Conservation (phyloP, 2,329 filamentous ascomycete species). For the Fusarium poae region DNA sequence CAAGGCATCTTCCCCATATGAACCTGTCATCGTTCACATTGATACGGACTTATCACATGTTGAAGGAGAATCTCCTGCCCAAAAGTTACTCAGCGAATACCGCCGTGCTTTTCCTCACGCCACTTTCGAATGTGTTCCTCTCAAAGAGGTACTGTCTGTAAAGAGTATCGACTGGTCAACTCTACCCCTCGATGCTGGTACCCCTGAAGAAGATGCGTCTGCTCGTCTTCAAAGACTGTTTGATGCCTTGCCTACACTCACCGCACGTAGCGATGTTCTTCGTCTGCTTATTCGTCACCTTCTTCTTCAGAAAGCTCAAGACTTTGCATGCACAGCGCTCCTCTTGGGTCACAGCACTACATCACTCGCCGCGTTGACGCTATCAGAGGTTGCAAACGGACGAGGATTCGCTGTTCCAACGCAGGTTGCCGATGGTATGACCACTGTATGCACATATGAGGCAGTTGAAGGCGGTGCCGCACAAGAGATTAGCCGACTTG, state of each 20-base stretch:
- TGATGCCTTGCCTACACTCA: slow-evolving; percentile 75
- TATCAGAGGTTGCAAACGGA: slow-evolving; percentile 91
- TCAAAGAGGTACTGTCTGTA: slow-evolving; percentile 72
- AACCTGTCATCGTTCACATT: slow-evolving; percentile 72
- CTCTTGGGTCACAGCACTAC: slow-evolving; percentile 91
- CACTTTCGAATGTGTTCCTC: slow-evolving; percentile 70
- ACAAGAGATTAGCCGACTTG: slow-evolving; percentile 38
- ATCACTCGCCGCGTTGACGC: slow-evolving; percentile 84
- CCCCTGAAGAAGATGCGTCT: slow-evolving; percentile 47
- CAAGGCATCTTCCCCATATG: slow-evolving; percentile 75
- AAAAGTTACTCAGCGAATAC: slow-evolving; percentile 65
- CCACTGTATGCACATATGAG: slow-evolving; percentile 53
- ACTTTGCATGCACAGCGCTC: slow-evolving; percentile 74
- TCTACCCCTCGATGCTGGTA: slow-evolving; percentile 52
- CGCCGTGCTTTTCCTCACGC: slow-evolving; percentile 74
- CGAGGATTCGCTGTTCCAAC: slow-evolving; percentile 86
- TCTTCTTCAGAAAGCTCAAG: slow-evolving; percentile 73
- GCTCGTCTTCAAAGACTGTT: slow-evolving; percentile 68
- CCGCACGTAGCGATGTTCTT: slow-evolving; percentile 80
- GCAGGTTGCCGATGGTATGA: slow-evolving; percentile 80
- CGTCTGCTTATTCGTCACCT: slow-evolving; percentile 78
- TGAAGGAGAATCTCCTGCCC: slow-evolving; percentile 51
- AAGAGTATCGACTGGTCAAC: slow-evolving; percentile 67
- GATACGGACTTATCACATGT: slow-evolving; percentile 56
- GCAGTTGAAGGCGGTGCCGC: slow-evolving; percentile 38